Conservation (phyloP, 2,329 filamentous ascomycete species). For the Calonectria montana region DNA sequence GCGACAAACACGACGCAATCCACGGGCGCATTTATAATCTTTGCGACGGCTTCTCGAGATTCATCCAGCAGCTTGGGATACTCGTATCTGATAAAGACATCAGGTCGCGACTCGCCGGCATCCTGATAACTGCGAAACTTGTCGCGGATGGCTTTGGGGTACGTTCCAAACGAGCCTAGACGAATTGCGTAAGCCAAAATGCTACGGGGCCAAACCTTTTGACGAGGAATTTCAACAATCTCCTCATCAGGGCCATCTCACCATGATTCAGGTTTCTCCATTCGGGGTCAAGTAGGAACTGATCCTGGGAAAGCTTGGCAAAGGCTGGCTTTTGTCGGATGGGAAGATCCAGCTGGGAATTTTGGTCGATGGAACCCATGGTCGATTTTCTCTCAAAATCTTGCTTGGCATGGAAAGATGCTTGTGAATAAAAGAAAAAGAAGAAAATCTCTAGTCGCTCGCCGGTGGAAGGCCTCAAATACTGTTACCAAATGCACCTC, state of each 20-base stretch:
- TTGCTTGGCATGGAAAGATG: background rate
- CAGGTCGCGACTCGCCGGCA: slow-evolving; percentile 74
- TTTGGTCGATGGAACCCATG: slow-evolving; percentile 38
- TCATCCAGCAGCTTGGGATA: slow-evolving; percentile 72
- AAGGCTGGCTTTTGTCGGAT: slow-evolving; percentile 42
- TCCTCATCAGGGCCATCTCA: slow-evolving; percentile 46
- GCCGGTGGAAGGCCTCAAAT: slow-evolving; percentile 4
- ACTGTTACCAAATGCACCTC: background rate
- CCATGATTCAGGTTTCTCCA: slow-evolving; percentile 85
- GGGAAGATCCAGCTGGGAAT: slow-evolving; percentile 34
- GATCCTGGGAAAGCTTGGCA: slow-evolving; percentile 61
- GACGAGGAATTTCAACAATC: background rate
- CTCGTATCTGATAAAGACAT: slow-evolving; percentile 80
- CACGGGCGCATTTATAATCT: slow-evolving; percentile 72
- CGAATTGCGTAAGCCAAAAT: background rate
- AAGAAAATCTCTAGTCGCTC: background rate
- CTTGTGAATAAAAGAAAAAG: background rate
- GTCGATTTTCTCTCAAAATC: background rate
- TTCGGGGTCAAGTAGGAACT: slow-evolving; percentile 76
- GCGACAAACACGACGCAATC: slow-evolving; percentile 80
- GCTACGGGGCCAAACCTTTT: background rate
- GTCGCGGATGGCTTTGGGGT: slow-evolving; percentile 71
- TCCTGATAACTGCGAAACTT: slow-evolving; percentile 74
- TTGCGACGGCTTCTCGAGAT: slow-evolving; percentile 75
- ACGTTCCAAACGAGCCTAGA: slow-evolving; percentile 82